Conservation (phyloP, 805 yeast genomes). For the Candida ortonii region DNA sequence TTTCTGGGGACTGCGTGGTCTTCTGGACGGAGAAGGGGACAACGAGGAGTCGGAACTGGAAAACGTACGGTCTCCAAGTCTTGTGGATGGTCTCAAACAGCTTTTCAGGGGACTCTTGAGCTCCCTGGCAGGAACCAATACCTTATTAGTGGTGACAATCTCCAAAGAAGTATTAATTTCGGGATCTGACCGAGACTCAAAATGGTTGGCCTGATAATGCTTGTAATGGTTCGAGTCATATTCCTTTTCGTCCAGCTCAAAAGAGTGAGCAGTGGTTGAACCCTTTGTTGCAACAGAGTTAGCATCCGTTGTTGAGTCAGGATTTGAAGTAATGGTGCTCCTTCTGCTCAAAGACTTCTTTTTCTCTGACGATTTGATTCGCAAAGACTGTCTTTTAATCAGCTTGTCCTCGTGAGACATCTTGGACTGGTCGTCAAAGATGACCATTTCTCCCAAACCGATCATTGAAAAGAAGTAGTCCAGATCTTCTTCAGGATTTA, state of each 20-base stretch:
- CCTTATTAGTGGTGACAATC: conserved; percentile 8
- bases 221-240: conserved; percentile 20
- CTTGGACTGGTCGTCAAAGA: conserved; percentile 27
- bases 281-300: conserved; percentile 17
- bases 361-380: conserved; percentile 36
- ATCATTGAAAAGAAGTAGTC: conserved; percentile 38
- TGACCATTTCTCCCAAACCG: conserved; percentile 40
- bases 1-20: not conserved
- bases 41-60: conserved; percentile 2
- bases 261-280: conserved; percentile 14
- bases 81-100: conserved; percentile 9
- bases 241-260: conserved; percentile 23
- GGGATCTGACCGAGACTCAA: conserved; percentile 7
- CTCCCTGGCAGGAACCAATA: conserved; percentile 2
- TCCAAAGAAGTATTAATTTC: conserved; percentile 6
- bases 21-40: conserved; percentile 3
- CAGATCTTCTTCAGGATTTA: conserved; percentile 29
- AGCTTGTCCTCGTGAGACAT: conserved; percentile 29
- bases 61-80: too few species aligned
- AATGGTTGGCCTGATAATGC: conserved; percentile 17
- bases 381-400: conserved; percentile 31
- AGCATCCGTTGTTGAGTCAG: conserved; percentile 12
- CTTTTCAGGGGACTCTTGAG: conserved; percentile 5
- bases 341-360: conserved; percentile 33
- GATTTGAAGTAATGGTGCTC: conserved; percentile 24